Percentiles rank a stretch among this genome's conserved stretches.
Evolutionary conservation across 805 yeast genomes (phyloP).

Genomic region (Saccharomyces cerevisiae): DNA sequence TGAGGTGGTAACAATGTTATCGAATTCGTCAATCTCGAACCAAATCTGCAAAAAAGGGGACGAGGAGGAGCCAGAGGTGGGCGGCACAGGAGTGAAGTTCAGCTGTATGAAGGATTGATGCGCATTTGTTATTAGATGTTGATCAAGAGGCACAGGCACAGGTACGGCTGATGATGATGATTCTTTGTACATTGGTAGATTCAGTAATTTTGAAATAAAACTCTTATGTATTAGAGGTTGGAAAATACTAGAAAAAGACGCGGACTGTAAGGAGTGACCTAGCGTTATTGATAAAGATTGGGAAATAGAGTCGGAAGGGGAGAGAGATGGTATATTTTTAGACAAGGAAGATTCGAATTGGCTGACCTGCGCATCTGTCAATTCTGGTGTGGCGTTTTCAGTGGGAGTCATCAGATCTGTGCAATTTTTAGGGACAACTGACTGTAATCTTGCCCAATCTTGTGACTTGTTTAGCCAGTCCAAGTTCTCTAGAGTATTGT

Average conservation of each 20-base stretch:
- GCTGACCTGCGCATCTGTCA: not conserved
- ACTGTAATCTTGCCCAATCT: slow-evolving; percentile 21
- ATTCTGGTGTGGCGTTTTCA: not conserved
- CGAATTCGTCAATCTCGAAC: slow-evolving; percentile 25
- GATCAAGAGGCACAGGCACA: not conserved
- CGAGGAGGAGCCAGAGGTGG: not conserved
- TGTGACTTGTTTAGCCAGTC: slow-evolving; percentile 22
- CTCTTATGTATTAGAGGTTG: not conserved
- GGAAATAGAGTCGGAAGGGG: not conserved
- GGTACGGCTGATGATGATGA: not conserved
- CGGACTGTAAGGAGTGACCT: not conserved
- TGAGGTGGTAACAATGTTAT: slow-evolving; percentile 16
- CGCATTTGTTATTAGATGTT: not conserved
- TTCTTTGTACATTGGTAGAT: not conserved
- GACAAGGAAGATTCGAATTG: not conserved
- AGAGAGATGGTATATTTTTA: not conserved
- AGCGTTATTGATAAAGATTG: not conserved
- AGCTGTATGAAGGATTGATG: slow-evolving; percentile 23
- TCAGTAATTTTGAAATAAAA: not conserved
- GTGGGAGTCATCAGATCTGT: not conserved
- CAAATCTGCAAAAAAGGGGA: slow-evolving; percentile 24
- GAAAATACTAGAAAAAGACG: not conserved
- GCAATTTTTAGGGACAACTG: slow-evolving; percentile 6
- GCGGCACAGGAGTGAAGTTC: slow-evolving; percentile 15
- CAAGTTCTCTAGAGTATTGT: slow-evolving; percentile 16